Evolutionary conservation across 805 yeast genomes (phyloP).

Genomic region (Saturnispora quitensis): DNA sequence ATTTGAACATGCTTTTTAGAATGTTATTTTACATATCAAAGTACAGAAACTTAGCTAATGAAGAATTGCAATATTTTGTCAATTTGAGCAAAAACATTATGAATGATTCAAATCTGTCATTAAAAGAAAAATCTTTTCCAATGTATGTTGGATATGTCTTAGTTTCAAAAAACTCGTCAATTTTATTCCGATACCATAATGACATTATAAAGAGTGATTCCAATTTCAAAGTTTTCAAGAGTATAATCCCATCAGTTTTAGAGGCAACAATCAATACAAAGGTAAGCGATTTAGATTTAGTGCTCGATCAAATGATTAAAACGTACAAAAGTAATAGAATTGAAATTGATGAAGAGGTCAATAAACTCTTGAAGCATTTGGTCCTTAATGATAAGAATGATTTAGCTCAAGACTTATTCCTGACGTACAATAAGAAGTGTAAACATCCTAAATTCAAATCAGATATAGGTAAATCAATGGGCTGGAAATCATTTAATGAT

Average conservation of each 20-base stretch:
- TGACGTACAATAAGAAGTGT: constrained; percentile 4
- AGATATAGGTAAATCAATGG: constrained; percentile 3
- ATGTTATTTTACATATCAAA: constrained; percentile 7
- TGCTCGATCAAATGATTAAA: constrained; percentile 5
- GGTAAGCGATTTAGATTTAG: constrained; percentile 9
- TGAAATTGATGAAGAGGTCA: constrained; percentile 6
- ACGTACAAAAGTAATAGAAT: background rate
- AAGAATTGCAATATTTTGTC: constrained; percentile 6
- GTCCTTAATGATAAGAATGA: constrained; percentile 5
- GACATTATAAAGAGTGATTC: constrained; percentile 6
- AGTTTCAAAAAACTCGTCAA: constrained; percentile 9
- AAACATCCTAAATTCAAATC: constrained; percentile 7
- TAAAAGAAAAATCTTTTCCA: constrained; percentile 4
- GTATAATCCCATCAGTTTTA: constrained; percentile 1
- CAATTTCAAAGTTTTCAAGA: constrained; percentile 8
- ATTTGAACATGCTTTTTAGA: constrained; percentile 4
- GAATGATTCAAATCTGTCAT: background rate
- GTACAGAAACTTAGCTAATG: background rate
- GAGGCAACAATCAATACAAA: constrained; percentile 7
- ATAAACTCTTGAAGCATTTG: constrained; percentile 7
- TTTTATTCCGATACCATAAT: constrained; percentile 10
- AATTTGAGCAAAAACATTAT: constrained; percentile 6
- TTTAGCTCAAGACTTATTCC: constrained; percentile 12
- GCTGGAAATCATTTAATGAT: constrained; percentile 3
- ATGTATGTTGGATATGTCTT: constrained; percentile 9